Percentiles rank a stretch among this genome's conserved stretches.
Conservation (phyloP, 306 rosid genomes). For the Medicago lupulina region DNA sequence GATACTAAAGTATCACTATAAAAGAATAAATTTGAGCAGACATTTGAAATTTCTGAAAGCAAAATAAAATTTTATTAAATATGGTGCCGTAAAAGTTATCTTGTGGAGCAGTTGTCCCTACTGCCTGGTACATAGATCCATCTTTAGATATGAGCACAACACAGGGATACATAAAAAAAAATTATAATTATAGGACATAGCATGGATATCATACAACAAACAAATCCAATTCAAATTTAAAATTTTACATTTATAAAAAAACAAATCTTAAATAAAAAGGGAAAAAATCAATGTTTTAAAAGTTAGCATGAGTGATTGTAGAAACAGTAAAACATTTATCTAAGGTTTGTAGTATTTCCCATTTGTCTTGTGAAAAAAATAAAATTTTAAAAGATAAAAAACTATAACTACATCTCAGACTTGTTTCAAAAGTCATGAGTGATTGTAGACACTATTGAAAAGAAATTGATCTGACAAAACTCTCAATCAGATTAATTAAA, state of each 20-base stretch:
- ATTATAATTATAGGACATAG: background rate
- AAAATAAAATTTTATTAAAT: background rate
- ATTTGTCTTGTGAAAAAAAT: background rate
- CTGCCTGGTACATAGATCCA: background rate
- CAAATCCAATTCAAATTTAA: background rate
- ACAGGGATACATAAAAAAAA: background rate
- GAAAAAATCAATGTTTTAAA: background rate
- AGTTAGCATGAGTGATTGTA: background rate
- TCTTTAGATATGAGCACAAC: background rate
- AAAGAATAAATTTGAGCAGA: background rate
- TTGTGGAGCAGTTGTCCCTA: background rate
- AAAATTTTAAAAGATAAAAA: background rate
- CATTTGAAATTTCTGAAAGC: background rate
- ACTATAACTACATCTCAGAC: background rate
- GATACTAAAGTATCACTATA: background rate
- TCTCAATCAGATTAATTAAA: background rate
- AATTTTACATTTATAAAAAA: background rate
- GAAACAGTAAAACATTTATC: conserved; percentile 5
- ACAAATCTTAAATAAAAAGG: background rate
- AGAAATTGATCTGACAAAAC: background rate
- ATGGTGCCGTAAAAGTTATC: background rate
- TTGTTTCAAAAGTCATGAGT: background rate
- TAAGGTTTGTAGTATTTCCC: conserved; percentile 1
- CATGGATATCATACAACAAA: conserved; percentile 4
- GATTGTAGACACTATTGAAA: background rate